Percentiles rank a stretch among this genome's conserved stretches.
Evolutionary conservation across 108 stramenopile genomes (phyloP).

Genomic region (Conticribra guillardii): DNA sequence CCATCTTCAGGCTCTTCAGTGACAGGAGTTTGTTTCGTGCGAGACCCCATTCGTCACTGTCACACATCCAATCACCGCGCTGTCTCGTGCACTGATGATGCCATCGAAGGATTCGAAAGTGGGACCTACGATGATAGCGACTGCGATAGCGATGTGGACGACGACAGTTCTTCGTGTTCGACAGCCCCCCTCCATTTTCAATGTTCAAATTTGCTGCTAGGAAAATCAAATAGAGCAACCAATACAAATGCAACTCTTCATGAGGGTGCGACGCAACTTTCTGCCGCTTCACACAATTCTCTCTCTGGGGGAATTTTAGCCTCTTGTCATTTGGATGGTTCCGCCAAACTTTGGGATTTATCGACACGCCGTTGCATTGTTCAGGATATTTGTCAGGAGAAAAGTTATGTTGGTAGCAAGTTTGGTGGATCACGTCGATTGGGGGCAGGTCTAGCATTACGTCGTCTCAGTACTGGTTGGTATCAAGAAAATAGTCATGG

Average conservation of each 20-base stretch:
- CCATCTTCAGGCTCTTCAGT: too few relatives aligned
- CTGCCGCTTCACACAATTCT: conserved; percentile 37
- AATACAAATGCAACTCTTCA: too few relatives aligned
- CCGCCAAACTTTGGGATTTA: conserved; percentile 53
- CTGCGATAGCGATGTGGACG: conserved; percentile 20
- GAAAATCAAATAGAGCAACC: too few relatives aligned
- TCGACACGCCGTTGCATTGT: conserved; percentile 42
- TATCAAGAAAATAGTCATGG: background rate
- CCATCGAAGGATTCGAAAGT: background rate
- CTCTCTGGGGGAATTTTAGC: conserved; percentile 39
- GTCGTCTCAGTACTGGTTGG: conserved; percentile 19
- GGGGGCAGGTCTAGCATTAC: conserved; percentile 43
- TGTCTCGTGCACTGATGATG: background rate
- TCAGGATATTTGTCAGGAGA: conserved; percentile 12
- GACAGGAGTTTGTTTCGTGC: conserved; percentile 48
- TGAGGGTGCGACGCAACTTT: conserved; percentile 33
- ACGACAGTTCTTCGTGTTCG: background rate
- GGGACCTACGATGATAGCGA: conserved; percentile 19
- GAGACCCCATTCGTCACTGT: conserved; percentile 16
- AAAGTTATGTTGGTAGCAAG: conserved; percentile 1
- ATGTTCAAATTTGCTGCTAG: conserved; percentile 44
- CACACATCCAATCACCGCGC: background rate
- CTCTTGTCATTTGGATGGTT: conserved; percentile 49
- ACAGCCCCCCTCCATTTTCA: conserved; percentile 26
- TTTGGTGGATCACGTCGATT: conserved; percentile 11